A percentile compares a stretch with the other conserved stretches of the same genome.
These are phyloP conservation scores for Obelidium mucronatum DNA, from an alignment of 192 early-diverging fungal genomes.

Conservation along the genomic window DNA sequence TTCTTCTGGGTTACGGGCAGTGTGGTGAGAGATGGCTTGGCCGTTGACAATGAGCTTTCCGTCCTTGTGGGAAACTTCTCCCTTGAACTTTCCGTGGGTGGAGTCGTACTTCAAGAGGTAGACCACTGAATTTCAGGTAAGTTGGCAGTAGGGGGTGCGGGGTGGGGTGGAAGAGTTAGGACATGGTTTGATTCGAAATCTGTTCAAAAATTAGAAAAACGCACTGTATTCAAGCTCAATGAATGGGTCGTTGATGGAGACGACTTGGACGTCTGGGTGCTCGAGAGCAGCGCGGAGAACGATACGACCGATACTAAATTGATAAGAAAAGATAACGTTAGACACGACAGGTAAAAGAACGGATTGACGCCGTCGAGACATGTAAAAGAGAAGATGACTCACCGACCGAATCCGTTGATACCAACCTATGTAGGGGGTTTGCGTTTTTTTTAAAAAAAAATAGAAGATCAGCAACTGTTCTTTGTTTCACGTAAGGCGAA, in stretches of 20 bases:
- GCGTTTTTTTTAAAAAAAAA: no score
- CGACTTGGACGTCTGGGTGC: constrained; percentile 72
- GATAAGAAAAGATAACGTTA: not conserved
- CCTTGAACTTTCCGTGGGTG: constrained; percentile 95
- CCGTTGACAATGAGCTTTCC: constrained; percentile 94
- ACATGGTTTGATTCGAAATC: not conserved
- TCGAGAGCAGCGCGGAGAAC: constrained; percentile 87
- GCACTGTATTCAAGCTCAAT: constrained; percentile 96
- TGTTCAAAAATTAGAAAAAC: not conserved
- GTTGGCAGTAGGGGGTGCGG: not conserved
- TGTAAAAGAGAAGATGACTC: not conserved
- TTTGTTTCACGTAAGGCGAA: no score
- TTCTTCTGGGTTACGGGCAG: constrained; percentile 78
- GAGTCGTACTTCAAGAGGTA: constrained; percentile 99
- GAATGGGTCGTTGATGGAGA: constrained; percentile 98
- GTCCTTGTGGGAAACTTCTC: constrained; percentile 77
- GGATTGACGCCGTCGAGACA: not conserved
- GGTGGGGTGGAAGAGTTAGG: constrained; percentile 3
- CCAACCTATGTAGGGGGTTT: constrained; percentile 48
- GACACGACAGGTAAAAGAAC: not conserved
- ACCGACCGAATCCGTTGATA: constrained; percentile 84
- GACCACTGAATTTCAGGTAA: constrained; percentile 47
- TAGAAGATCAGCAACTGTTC: no score
- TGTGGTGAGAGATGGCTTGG: constrained; percentile 74
- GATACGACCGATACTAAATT: constrained; percentile 92